A percentile compares a stretch with the other conserved stretches of the same genome.
Conservation (phyloP, 2,329 filamentous ascomycete genomes). For the Penicillium polonicum region DNA sequence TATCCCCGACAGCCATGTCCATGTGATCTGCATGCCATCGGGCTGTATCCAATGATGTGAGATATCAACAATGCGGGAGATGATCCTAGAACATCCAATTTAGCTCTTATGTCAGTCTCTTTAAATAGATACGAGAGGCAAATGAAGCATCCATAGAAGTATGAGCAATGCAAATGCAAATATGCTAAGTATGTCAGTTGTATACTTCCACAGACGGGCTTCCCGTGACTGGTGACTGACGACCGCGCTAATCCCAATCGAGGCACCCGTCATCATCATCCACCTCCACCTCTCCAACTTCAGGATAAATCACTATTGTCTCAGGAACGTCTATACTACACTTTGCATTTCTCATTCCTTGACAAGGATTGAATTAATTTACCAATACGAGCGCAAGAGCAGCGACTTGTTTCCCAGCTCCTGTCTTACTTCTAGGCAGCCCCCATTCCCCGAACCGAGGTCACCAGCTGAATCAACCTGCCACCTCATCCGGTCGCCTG, state of each 20-base stretch:
- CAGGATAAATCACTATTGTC: not conserved
- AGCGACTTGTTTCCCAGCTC: conserved; percentile 18
- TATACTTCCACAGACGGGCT: not conserved
- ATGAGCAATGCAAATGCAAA: not conserved
- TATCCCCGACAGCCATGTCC: not conserved
- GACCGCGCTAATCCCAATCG: conserved; percentile 27
- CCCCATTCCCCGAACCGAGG: conserved; percentile 12
- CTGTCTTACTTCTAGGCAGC: conserved; percentile 24
- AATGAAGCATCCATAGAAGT: not conserved
- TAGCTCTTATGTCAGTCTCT: not conserved
- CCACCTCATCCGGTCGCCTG: conserved; percentile 28
- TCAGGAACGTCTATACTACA: conserved; percentile 14
- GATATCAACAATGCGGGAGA: not conserved
- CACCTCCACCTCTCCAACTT: conserved; percentile 20
- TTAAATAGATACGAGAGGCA: not conserved
- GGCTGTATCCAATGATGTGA: conserved; percentile 2
- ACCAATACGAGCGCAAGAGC: conserved; percentile 4
- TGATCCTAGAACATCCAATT: not conserved
- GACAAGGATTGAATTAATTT: conserved; percentile 9
- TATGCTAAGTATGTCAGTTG: not conserved
- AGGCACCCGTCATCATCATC: conserved; percentile 25
- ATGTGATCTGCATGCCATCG: conserved; percentile 1
- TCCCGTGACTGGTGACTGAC: conserved; percentile 38
- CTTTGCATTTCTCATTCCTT: conserved; percentile 8
- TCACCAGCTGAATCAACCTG: conserved; percentile 22